Evolutionary conservation across 768 basidiomycete genomes (phyloP), one percentile per base, ranked within the genome.

Genomic region (Suillus ampliporus): DNA sequence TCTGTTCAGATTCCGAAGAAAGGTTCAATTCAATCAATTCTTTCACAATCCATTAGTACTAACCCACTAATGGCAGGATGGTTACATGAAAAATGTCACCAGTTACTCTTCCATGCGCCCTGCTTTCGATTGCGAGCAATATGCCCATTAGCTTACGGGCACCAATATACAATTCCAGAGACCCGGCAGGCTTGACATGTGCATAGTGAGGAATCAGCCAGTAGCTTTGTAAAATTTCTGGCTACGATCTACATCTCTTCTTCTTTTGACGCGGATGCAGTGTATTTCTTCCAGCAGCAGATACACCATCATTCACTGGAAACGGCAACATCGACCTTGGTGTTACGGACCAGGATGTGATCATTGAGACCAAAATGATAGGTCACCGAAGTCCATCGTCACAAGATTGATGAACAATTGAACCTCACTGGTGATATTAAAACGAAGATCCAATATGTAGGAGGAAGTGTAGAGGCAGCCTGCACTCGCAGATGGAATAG

Each of bases 301-400:
- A 99, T 72, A 99, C 99, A 65, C 96, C 97, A 13, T 97, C 95
- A 34, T 99, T 98, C 77, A 97, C 99, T 51, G 97, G 95, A 48
- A 95, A 97, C 74, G 97, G 97, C 56, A 92, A 95, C 71, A 91
- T 99, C 71, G 93, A 98, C 69, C 83, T 99, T 47, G 97, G 97
- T 7, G 97, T 99, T 69, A 98, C 97, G 11, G 97, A 97, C 5
- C 95, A 98, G 78, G 97, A 99, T 80, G 92, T 97, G 66, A 92
- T 98, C 67, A 86, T 96, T 52, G 97, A 99, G 76, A 83, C 95
- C 2, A 79, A 89, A 61, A 95, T 97, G 74, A 82, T 14, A 86
- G 63, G 89, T 97, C 61, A 86, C 87, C 2, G 91, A 97, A 71
- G 80, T 89, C 19, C 85, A 96, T 14, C 88, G 87, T 4, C 88